A percentile compares a stretch with the other conserved stretches of the same genome.
Conservation (phyloP, 352 stramenopile genomes). For the Elongisporangium prolatum region DNA sequence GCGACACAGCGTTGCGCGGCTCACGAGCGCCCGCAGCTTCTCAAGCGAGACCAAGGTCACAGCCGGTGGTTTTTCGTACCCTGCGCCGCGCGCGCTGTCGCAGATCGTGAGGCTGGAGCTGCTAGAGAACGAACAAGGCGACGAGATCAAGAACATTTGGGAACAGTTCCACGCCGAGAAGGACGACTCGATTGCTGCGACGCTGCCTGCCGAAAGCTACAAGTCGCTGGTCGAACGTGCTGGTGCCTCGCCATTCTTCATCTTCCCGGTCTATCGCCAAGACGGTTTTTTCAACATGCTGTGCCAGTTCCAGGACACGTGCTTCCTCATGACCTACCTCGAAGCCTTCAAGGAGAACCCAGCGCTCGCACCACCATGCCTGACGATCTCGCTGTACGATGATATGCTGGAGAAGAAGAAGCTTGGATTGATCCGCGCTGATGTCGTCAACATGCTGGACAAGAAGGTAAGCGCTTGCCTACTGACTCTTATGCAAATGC, state of each 20-base stretch:
- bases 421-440: constrained; percentile 63
- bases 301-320: constrained; percentile 87
- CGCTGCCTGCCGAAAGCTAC: constrained; percentile 34
- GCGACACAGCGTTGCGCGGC: not conserved
- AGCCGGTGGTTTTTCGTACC: constrained; percentile 72
- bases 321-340: constrained; percentile 83
- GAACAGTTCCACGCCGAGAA: constrained; percentile 74
- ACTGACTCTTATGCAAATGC: not conserved
- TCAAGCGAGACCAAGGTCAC: not conserved
- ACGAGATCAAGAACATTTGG: constrained; percentile 72
- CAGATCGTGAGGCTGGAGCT: constrained; percentile 85
- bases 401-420: constrained; percentile 71
- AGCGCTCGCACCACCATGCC: constrained; percentile 57
- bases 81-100: constrained; percentile 65
- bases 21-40: not conserved
- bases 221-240: constrained; percentile 45
- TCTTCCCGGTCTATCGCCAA: constrained; percentile 83
- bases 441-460: constrained; percentile 86
- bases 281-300: constrained; percentile 87
- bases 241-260: constrained; percentile 56
- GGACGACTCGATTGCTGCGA: constrained; percentile 60
- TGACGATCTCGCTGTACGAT: constrained; percentile 80
- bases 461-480: constrained; percentile 39
- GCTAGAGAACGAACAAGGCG: constrained; percentile 55
- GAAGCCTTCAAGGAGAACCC: constrained; percentile 88